Percentiles rank a stretch among this genome's conserved stretches.
Evolutionary conservation across 2,329 filamentous ascomycete genomes (phyloP).

Genomic region (Colletotrichum simmondsii): DNA sequence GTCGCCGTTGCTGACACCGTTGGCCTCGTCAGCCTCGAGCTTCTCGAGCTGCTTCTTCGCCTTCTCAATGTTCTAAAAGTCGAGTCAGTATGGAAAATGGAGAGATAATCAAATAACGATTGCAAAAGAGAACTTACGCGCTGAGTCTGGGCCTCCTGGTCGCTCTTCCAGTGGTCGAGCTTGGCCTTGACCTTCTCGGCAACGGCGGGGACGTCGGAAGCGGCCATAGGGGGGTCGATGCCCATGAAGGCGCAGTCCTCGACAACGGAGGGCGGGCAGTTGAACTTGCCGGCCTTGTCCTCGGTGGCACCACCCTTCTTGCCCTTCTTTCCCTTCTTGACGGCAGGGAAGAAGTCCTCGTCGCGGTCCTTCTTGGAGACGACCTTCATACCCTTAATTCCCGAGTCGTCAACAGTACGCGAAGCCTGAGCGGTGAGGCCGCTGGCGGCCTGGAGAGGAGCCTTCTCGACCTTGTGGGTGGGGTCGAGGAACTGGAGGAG

Average conservation of each 20-base stretch:
- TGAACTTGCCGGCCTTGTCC: slow-evolving; percentile 67
- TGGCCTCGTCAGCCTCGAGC: slow-evolving; percentile 76
- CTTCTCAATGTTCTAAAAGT: slow-evolving; percentile 87
- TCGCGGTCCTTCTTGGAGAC: slow-evolving; percentile 88
- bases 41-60: slow-evolving; percentile 95
- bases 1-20: slow-evolving; percentile 60
- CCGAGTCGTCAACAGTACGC: slow-evolving; percentile 86
- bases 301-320: slow-evolving; percentile 73
- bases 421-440: slow-evolving; percentile 82
- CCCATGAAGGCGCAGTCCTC: slow-evolving; percentile 88
- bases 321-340: slow-evolving; percentile 90
- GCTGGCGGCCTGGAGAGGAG: slow-evolving; percentile 70
- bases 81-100: slow-evolving; percentile 41
- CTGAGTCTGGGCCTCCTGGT: slow-evolving; percentile 90
- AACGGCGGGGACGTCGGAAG: slow-evolving; percentile 81
- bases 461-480: slow-evolving; percentile 72
- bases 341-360: slow-evolving; percentile 84
- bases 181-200: slow-evolving; percentile 94
- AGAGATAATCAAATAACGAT: background rate
- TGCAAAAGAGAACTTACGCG: slow-evolving; percentile 70
- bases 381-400: slow-evolving; percentile 85
- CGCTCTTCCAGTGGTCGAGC: slow-evolving; percentile 88
- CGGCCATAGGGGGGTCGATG: slow-evolving; percentile 88
- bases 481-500: slow-evolving; percentile 94
- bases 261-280: slow-evolving; percentile 89